Percentiles rank a stretch among this genome's conserved stretches.
These are phyloP conservation scores for Nannizzia gypsea DNA, from an alignment of 2,329 filamentous ascomycete species.

Conservation along the genomic window DNA sequence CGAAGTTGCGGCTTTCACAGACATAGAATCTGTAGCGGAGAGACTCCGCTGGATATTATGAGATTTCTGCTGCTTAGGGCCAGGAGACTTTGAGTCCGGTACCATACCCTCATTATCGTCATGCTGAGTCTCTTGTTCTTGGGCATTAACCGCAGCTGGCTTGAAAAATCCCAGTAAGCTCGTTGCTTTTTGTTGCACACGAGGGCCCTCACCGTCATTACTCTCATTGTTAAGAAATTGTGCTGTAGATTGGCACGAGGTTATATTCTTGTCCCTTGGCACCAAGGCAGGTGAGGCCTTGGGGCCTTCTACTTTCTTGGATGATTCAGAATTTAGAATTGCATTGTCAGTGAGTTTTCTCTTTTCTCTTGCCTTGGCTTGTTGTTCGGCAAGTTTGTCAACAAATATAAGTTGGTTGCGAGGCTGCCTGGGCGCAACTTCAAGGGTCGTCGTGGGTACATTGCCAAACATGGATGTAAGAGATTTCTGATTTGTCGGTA, in stretches of 20 bases:
- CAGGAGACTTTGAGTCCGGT: neutral
- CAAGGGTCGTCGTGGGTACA: slow-evolving; percentile 22
- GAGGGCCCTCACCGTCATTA: neutral
- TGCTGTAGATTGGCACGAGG: neutral
- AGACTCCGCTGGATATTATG: neutral
- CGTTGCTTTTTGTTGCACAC: neutral
- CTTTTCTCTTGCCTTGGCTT: neutral
- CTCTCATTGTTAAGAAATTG: neutral
- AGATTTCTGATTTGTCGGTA: slow-evolving; percentile 6
- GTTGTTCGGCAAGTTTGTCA: slow-evolving; percentile 22
- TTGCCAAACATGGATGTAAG: slow-evolving; percentile 14
- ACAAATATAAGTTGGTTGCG: slow-evolving; percentile 36
- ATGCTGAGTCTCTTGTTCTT: neutral
- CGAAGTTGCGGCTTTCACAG: neutral
- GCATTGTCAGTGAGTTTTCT: neutral
- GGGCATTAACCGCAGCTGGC: neutral
- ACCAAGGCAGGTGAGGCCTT: neutral
- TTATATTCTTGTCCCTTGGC: slow-evolving; percentile 1
- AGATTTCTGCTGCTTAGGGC: neutral
- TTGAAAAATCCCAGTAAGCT: slow-evolving; percentile 4
- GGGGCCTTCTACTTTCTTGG: neutral
- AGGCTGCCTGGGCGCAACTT: slow-evolving; percentile 25
- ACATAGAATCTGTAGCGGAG: neutral
- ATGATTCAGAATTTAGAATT: neutral
- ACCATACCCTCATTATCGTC: neutral